Evolutionary conservation across 2,329 filamentous ascomycete species (phyloP).

Genomic region (Escovopsis sp.): DNA sequence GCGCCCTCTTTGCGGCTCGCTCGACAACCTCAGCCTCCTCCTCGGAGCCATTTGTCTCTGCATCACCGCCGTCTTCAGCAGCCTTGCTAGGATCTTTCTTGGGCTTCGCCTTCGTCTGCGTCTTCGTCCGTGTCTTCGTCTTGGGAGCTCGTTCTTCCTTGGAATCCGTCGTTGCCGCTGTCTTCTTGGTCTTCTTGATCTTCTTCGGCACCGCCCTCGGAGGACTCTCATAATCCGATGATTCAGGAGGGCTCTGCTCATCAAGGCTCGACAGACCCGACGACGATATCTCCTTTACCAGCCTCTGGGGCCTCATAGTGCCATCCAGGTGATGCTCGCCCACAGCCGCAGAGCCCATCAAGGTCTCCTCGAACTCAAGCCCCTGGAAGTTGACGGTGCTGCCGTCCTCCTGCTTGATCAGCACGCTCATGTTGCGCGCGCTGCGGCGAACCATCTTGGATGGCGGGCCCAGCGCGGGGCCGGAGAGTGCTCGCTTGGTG

Average conservation of each 20-base stretch:
- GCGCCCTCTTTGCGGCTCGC: slow-evolving; percentile 39
- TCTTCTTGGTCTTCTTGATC: background rate
- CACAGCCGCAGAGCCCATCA: background rate
- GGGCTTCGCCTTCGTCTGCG: background rate
- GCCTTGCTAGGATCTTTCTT: slow-evolving; percentile 6
- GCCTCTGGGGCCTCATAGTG: background rate
- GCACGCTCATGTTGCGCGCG: slow-evolving; percentile 11
- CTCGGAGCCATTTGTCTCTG: slow-evolving; percentile 6
- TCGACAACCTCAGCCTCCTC: slow-evolving; percentile 12
- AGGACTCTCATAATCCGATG: background rate
- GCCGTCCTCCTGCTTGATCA: slow-evolving; percentile 4
- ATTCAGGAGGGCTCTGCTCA: background rate
- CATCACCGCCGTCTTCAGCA: slow-evolving; percentile 11
- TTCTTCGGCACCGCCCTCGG: background rate
- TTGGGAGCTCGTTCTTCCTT: background rate
- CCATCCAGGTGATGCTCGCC: background rate
- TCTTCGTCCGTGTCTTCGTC: background rate
- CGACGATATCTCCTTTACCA: background rate
- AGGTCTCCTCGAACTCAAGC: background rate
- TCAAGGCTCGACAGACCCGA: background rate
- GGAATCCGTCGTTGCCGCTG: background rate
- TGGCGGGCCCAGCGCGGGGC: slow-evolving; percentile 7
- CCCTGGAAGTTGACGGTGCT: slow-evolving; percentile 13
- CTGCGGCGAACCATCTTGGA: slow-evolving; percentile 14
- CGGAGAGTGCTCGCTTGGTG: slow-evolving; percentile 23